Conservation (phyloP, 2,329 filamentous ascomycete genomes). For the Ilyonectria robusta region DNA sequence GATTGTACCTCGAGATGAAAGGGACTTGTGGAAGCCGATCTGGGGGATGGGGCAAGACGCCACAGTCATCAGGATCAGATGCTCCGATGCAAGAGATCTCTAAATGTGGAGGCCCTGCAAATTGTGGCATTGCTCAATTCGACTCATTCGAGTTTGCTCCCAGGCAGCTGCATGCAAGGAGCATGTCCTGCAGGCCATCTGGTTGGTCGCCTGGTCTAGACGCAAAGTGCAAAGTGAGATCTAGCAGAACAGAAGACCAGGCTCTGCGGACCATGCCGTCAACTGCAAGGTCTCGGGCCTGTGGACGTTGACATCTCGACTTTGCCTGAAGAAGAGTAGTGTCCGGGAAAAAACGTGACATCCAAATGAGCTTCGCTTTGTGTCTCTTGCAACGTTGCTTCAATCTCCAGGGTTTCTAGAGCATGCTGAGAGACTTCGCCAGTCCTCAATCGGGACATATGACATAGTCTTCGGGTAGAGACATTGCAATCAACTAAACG, state of each 20-base stretch:
- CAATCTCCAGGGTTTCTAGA: background rate
- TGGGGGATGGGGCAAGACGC: slow-evolving; percentile 23
- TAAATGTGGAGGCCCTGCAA: slow-evolving; percentile 17
- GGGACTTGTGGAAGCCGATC: slow-evolving; percentile 24
- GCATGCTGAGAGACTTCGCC: background rate
- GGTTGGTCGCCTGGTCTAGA: background rate
- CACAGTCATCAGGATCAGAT: slow-evolving; percentile 29
- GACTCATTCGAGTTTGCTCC: background rate
- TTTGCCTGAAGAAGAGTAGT: background rate
- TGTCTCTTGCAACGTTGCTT: background rate
- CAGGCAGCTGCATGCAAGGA: slow-evolving; percentile 9
- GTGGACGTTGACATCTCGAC: background rate
- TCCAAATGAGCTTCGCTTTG: background rate
- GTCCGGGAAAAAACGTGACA: background rate
- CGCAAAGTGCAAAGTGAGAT: background rate
- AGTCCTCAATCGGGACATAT: background rate
- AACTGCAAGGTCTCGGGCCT: background rate
- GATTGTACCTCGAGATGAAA: background rate
- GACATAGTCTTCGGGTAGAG: slow-evolving; percentile 1
- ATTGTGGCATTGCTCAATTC: slow-evolving; percentile 24
- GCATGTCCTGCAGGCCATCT: slow-evolving; percentile 9
- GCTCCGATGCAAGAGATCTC: slow-evolving; percentile 28
- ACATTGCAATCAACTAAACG: slow-evolving; percentile 22
- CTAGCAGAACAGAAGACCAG: background rate
- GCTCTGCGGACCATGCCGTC: background rate